Conservation (phyloP, 2,329 filamentous ascomycete genomes). For the Pseudopithomyces maydicus region DNA sequence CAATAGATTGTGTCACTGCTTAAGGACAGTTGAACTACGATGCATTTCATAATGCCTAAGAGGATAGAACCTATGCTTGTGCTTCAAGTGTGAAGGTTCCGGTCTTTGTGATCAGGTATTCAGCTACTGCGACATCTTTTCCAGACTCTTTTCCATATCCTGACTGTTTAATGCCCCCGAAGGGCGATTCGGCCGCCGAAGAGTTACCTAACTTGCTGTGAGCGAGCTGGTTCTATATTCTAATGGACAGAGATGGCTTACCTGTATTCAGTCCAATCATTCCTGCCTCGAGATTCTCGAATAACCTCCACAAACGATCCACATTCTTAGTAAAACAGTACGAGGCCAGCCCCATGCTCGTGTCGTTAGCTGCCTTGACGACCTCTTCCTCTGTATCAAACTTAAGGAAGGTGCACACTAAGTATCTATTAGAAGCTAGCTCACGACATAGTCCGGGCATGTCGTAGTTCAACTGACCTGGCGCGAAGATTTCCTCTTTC, state of each 20-base stretch:
- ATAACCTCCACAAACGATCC: slow-evolving; percentile 67
- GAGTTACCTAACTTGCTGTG: slow-evolving; percentile 54
- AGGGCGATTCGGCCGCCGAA: slow-evolving; percentile 70
- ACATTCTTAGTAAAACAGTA: slow-evolving; percentile 73
- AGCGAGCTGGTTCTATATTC: background rate
- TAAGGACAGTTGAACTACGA: no score
- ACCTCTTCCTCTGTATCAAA: slow-evolving; percentile 71
- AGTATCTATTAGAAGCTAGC: slow-evolving; percentile 18
- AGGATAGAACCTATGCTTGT: slow-evolving; percentile 15
- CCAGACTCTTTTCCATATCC: slow-evolving; percentile 72
- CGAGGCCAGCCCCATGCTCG: slow-evolving; percentile 67
- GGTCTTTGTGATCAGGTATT: slow-evolving; percentile 69
- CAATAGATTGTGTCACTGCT: no score
- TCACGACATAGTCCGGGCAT: background rate
- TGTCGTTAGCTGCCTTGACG: slow-evolving; percentile 64
- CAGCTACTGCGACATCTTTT: slow-evolving; percentile 67
- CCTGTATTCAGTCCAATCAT: slow-evolving; percentile 72
- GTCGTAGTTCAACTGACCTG: slow-evolving; percentile 54
- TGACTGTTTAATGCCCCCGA: slow-evolving; percentile 70
- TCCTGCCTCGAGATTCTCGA: slow-evolving; percentile 71
- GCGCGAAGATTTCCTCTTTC: slow-evolving; percentile 69
- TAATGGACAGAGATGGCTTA: slow-evolving; percentile 22
- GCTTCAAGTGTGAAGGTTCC: slow-evolving; percentile 65
- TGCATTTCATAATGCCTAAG: background rate
- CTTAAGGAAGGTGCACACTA: slow-evolving; percentile 58